phyloP scores from a whole-genome alignment of 2,329 filamentous ascomycete genomes.

The Colletotrichum abscissum region DNA sequence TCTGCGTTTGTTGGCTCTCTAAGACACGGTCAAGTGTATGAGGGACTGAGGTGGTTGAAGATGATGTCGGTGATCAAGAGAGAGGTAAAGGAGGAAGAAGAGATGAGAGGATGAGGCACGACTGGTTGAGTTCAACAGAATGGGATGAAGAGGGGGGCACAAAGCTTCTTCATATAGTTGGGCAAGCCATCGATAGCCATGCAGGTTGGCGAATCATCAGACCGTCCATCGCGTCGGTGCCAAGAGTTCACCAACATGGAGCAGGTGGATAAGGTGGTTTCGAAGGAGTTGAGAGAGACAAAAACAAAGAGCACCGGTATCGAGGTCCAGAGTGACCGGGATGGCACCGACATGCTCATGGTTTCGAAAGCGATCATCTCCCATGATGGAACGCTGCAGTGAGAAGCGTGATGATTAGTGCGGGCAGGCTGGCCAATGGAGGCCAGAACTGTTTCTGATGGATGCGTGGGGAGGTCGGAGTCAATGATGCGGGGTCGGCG shows the following conservation, averaged over 20 bases:
- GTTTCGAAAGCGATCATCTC: constrained; percentile 25
- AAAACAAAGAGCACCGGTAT: neutral
- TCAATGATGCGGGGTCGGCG: constrained; percentile 28
- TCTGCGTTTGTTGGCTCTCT: neutral
- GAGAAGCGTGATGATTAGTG: constrained; percentile 19
- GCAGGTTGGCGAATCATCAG: constrained; percentile 18
- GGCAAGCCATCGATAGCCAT: neutral
- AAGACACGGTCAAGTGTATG: neutral
- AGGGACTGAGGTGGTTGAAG: neutral
- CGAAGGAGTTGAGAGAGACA: constrained; percentile 3
- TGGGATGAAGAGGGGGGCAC: neutral
- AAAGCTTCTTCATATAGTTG: constrained; percentile 26
- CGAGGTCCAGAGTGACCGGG: constrained; percentile 12
- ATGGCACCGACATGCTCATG: constrained; percentile 8
- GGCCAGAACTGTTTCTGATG: constrained; percentile 9
- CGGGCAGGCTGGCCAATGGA: constrained; percentile 25
- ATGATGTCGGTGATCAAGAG: neutral
- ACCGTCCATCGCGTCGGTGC: constrained; percentile 24
- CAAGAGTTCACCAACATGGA: constrained; percentile 32
- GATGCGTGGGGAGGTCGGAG: constrained; percentile 33
- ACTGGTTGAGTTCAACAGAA: neutral
- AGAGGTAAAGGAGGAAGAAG: neutral
- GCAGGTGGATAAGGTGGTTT: constrained; percentile 23
- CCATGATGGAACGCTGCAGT: constrained; percentile 28
- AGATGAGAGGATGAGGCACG: constrained; percentile 11